These are phyloP conservation scores for Cyberlindnera americana DNA, from an alignment of 805 yeast genomes.

Conservation along the genomic window DNA sequence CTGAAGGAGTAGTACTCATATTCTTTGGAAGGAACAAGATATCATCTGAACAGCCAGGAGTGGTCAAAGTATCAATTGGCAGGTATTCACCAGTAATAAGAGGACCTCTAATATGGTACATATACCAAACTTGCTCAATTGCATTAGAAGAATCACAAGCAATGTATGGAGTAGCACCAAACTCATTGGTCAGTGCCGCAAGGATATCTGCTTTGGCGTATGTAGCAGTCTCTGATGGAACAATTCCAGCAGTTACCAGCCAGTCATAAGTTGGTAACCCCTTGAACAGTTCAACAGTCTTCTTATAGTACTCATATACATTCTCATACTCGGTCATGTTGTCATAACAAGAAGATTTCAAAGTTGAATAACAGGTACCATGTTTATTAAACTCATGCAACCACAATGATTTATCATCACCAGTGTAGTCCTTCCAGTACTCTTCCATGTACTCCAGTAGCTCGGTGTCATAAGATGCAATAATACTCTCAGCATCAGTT, in stretches of 20 bases:
- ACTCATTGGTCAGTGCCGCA: constrained; percentile 46
- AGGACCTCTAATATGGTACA: constrained; percentile 71
- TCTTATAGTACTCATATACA: constrained; percentile 68
- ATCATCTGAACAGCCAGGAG: constrained; percentile 56
- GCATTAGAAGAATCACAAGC: constrained; percentile 53
- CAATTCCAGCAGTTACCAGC: constrained; percentile 64
- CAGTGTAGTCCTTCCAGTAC: constrained; percentile 73
- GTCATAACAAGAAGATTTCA: constrained; percentile 66
- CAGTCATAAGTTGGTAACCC: constrained; percentile 64
- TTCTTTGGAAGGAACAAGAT: constrained; percentile 56
- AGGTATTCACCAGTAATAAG: constrained; percentile 60
- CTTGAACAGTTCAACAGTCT: constrained; percentile 54
- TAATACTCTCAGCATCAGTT: constrained; percentile 42
- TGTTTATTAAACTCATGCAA: constrained; percentile 91
- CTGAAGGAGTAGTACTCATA: constrained; percentile 19
- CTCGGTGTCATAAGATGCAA: constrained; percentile 40
- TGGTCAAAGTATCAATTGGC: constrained; percentile 55
- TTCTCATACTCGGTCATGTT: constrained; percentile 26
- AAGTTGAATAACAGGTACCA: constrained; percentile 85
- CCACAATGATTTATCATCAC: constrained; percentile 73
- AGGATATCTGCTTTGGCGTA: constrained; percentile 56
- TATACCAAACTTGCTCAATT: constrained; percentile 64
- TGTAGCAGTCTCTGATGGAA: constrained; percentile 55
- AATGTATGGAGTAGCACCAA: constrained; percentile 56
- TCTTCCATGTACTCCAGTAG: constrained; percentile 53